Evolutionary conservation across 495 filamentous ascomycete species (phyloP).

Genomic region (Poronia punctata): DNA sequence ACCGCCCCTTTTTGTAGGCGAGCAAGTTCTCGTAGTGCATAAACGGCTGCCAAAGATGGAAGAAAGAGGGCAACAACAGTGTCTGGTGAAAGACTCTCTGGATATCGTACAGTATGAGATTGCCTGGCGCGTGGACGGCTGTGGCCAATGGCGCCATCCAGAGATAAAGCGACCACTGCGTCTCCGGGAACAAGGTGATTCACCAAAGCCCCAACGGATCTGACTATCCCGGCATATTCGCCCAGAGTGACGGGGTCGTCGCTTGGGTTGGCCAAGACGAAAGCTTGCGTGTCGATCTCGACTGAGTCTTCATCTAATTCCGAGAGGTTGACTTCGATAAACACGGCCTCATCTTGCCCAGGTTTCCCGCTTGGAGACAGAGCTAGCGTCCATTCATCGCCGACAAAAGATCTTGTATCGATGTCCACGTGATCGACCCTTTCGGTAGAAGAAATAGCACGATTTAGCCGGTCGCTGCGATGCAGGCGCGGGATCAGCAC

Average conservation of each 20-base stretch:
- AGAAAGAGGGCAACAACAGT: background rate
- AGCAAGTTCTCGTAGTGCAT: background rate
- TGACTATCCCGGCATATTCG: background rate
- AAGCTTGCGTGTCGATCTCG: background rate
- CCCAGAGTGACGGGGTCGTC: background rate
- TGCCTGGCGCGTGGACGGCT: too few species aligned
- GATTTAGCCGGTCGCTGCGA: background rate
- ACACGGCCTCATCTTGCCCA: too few species aligned
- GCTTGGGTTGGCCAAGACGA: background rate
- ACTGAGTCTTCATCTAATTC: background rate
- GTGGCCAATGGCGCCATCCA: too few species aligned
- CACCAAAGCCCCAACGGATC: background rate
- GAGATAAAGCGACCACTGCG: background rate
- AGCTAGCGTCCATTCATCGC: too few species aligned
- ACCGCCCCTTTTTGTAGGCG: too few species aligned
- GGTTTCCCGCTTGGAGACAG: too few species aligned
- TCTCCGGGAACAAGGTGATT: background rate
- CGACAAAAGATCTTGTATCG: too few species aligned
- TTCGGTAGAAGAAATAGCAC: too few species aligned
- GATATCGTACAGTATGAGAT: too few species aligned
- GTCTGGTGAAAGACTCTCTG: background rate
- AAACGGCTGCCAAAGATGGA: background rate
- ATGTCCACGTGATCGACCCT: too few species aligned
- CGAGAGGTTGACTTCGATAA: background rate
- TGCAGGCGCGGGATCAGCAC: background rate